phyloP scores from a whole-genome alignment of 2,329 filamentous ascomycete species.

The Biscogniauxia marginata region DNA sequence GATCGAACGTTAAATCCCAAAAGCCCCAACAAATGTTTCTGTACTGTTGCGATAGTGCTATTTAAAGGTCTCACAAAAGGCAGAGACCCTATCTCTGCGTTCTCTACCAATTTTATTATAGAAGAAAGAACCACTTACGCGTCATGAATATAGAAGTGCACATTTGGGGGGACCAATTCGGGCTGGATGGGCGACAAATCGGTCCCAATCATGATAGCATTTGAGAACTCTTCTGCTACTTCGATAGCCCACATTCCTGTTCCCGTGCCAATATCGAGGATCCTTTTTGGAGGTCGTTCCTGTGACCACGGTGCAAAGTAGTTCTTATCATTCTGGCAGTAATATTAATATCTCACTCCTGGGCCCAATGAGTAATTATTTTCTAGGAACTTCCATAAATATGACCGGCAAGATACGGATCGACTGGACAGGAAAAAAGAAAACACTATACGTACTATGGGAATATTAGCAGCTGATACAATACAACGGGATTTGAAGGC shows the following conservation, averaged over 20 bases:
- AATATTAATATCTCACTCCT: neutral
- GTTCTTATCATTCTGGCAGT: conserved; percentile 32
- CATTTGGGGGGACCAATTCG: conserved; percentile 65
- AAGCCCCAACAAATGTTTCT: neutral
- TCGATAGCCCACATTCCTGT: conserved; percentile 64
- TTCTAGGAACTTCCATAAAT: neutral
- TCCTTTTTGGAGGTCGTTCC: conserved; percentile 34
- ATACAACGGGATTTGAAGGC: neutral
- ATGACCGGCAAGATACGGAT: neutral
- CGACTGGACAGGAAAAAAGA: neutral
- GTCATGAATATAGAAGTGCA: conserved; percentile 73
- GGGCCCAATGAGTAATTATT: neutral
- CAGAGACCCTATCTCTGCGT: neutral
- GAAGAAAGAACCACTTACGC: conserved; percentile 35
- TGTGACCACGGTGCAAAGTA: conserved; percentile 43
- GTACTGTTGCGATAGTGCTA: no score
- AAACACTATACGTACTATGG: neutral
- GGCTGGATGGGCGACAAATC: conserved; percentile 70
- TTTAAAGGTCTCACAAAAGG: neutral
- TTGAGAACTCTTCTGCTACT: conserved; percentile 61
- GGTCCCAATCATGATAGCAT: conserved; percentile 58
- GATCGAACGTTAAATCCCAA: neutral
- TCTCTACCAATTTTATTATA: neutral
- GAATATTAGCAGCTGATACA: neutral
- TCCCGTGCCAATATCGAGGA: conserved; percentile 44